phyloP scores from a whole-genome alignment of 1,139 yeast genomes.

The Blastobotrys aristatus region DNA sequence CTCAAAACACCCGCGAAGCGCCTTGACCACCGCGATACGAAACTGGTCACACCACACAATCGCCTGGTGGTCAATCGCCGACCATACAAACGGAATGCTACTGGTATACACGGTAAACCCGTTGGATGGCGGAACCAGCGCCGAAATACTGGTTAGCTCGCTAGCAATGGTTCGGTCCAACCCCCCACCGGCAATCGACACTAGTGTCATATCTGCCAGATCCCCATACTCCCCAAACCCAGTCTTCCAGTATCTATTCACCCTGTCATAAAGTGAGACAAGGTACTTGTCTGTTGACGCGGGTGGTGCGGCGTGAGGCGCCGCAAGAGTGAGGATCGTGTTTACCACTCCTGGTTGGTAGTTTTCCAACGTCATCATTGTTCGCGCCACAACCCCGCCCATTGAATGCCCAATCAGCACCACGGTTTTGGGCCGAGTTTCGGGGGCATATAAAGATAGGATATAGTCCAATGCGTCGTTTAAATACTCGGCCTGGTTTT shows the following conservation, averaged over 20 bases:
- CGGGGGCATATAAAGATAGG: constrained; percentile 52
- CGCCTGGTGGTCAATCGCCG: constrained; percentile 92
- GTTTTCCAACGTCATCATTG: constrained; percentile 73
- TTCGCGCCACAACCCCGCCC: constrained; percentile 93
- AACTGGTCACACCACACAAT: constrained; percentile 96
- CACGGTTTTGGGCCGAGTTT: constrained; percentile 56
- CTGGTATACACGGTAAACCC: constrained; percentile 84
- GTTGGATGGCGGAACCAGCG: constrained; percentile 62
- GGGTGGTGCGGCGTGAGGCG: constrained; percentile 94
- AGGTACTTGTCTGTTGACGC: constrained; percentile 92
- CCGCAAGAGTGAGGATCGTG: constrained; percentile 78
- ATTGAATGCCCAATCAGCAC: constrained; percentile 87
- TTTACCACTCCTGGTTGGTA: constrained; percentile 67
- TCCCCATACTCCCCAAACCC: constrained; percentile 14
- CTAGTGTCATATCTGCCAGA: constrained; percentile 32
- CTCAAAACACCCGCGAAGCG: constrained; percentile 33
- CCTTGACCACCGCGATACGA: constrained; percentile 57
- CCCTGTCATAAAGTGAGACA: constrained; percentile 61
- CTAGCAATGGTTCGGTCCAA: constrained; percentile 81
- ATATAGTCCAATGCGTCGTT: constrained; percentile 84
- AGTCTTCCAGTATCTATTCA: constrained; percentile 76
- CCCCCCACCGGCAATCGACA: constrained; percentile 89
- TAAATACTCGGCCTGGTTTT: constrained; percentile 89
- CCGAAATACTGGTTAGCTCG: constrained; percentile 74
- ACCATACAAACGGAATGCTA: constrained; percentile 89